Conservation (phyloP, 768 basidiomycete species). For the Kondoa malvinella region DNA sequence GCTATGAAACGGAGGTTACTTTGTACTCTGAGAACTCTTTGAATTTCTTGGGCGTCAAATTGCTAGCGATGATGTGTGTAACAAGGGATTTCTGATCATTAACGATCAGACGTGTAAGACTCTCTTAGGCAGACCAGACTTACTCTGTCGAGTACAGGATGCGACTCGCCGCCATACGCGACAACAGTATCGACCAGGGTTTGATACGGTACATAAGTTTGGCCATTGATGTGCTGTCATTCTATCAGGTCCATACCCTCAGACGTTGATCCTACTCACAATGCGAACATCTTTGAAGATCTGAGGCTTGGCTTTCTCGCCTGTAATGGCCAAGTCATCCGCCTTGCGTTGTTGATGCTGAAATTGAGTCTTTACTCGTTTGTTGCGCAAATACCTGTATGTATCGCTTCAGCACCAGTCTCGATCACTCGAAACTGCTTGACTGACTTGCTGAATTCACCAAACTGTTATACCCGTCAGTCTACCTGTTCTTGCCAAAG, state of each 20-base stretch:
- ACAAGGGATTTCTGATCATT: constrained; percentile 2
- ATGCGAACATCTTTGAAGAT: not conserved
- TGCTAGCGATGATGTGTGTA: constrained; percentile 80
- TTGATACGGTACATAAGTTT: not conserved
- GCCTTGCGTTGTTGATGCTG: not conserved
- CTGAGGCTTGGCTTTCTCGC: not conserved
- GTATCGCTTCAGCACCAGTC: no score
- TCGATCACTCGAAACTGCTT: no score
- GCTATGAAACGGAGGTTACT: constrained; percentile 29
- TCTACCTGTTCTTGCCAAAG: no score
- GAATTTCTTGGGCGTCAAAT: constrained; percentile 75
- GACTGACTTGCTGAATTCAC: not conserved
- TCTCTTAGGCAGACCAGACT: not conserved
- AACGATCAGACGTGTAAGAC: not conserved
- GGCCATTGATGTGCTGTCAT: constrained; percentile 6
- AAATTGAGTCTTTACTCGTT: constrained; percentile 4
- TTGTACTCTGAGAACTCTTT: constrained; percentile 79
- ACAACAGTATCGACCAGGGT: not conserved
- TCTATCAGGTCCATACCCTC: not conserved
- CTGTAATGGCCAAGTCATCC: not conserved
- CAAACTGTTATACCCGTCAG: not conserved
- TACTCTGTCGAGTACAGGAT: constrained; percentile 1
- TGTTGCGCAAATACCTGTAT: no score
- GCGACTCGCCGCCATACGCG: not conserved
- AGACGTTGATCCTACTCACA: not conserved